Evolutionary conservation across 2,329 filamentous ascomycete species (phyloP).

Genomic region (Ophiosphaerella herpotricha): DNA sequence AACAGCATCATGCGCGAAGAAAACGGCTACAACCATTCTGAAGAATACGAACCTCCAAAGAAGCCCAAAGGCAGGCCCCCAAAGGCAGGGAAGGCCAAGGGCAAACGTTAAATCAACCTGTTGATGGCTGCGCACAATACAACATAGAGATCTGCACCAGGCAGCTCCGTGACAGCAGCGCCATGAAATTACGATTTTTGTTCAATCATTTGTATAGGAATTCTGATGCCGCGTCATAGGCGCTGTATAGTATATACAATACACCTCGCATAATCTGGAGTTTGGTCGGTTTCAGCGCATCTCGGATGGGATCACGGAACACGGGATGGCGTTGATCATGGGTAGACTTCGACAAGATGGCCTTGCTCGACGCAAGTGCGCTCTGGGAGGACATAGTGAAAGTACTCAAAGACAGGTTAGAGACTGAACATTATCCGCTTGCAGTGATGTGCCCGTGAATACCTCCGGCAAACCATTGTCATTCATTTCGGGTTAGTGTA

Average conservation of each 20-base stretch:
- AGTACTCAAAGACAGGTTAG: no score
- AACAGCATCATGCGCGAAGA: conserved; percentile 65
- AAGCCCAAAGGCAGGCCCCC: conserved; percentile 50
- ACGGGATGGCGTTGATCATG: neutral
- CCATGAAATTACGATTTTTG: conserved; percentile 24
- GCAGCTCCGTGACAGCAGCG: no score
- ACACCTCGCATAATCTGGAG: conserved; percentile 19
- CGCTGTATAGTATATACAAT: conserved; percentile 14
- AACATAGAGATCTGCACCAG: neutral
- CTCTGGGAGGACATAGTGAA: no score
- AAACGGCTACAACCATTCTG: conserved; percentile 64
- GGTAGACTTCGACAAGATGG: no score
- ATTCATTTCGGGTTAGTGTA: conserved; percentile 12
- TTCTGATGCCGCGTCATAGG: conserved; percentile 24
- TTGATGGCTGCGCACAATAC: neutral
- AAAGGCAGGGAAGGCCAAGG: conserved; percentile 35
- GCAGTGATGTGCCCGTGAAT: no score
- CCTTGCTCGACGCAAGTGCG: no score
- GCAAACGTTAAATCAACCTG: conserved; percentile 20
- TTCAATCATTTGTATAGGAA: conserved; percentile 21
- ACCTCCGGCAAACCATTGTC: neutral
- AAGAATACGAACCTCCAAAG: conserved; percentile 56
- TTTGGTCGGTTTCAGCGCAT: conserved; percentile 11
- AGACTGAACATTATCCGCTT: no score
- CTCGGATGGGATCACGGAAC: neutral